phyloP scores from a whole-genome alignment of 176 grass and related monocot genomes.

The sorghum (Sorghum bicolor) region DNA sequence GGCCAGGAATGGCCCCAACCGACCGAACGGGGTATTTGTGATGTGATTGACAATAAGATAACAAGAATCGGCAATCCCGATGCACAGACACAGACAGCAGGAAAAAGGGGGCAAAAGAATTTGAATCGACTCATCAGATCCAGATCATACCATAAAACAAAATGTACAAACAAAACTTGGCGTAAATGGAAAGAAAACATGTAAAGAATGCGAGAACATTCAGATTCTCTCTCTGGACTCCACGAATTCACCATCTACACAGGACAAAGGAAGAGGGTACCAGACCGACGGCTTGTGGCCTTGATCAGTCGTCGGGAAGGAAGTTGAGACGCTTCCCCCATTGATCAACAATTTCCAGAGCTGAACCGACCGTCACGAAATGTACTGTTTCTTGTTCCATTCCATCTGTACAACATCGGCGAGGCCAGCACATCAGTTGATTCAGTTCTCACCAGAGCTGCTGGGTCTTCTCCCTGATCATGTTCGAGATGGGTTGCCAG shows the following conservation, averaged over 20 bases:
- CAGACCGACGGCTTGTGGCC: neutral
- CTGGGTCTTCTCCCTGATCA: conserved; percentile 46
- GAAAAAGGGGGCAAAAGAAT: neutral
- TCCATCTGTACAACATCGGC: neutral
- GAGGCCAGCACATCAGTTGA: neutral
- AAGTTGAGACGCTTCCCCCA: conserved; percentile 13
- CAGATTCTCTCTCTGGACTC: conserved; percentile 14
- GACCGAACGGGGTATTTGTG: too few relatives aligned
- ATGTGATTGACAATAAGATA: neutral
- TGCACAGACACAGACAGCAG: neutral
- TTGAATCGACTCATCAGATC: neutral
- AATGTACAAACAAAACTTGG: neutral
- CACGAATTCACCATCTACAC: neutral
- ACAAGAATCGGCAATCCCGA: neutral
- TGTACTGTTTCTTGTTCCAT: neutral
- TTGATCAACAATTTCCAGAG: conserved; percentile 8
- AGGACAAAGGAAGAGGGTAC: neutral
- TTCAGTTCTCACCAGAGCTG: conserved; percentile 34
- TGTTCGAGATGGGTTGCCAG: conserved; percentile 95
- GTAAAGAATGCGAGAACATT: conserved; percentile 20
- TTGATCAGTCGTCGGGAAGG: neutral
- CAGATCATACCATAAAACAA: neutral
- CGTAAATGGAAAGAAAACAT: neutral
- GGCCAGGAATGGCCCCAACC: too few relatives aligned
- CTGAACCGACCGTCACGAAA: neutral